phyloP scores from a whole-genome alignment of 164 flowering plant genomes.

The Vitis labrusca region DNA sequence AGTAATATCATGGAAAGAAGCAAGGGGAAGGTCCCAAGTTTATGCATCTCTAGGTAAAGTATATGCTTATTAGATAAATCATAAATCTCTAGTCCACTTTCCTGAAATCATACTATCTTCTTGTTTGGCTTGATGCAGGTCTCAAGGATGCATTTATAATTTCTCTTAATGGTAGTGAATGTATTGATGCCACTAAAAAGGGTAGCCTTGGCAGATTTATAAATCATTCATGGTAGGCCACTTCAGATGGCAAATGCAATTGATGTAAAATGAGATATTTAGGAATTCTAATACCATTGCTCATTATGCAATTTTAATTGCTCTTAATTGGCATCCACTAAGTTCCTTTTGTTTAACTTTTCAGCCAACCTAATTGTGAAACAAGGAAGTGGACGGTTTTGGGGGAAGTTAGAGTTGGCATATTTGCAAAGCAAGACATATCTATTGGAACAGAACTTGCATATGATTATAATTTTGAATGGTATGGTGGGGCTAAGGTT shows the following conservation, averaged over 20 bases:
- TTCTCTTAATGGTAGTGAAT: conserved; percentile 67
- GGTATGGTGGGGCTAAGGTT: conserved; percentile 98
- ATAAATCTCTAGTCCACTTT: not conserved
- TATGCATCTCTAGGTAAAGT: conserved; percentile 74
- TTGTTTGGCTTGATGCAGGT: conserved; percentile 54
- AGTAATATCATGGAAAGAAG: conserved; percentile 89
- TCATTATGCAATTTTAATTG: not conserved
- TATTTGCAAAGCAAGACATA: conserved; percentile 87
- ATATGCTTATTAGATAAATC: conserved; percentile 1
- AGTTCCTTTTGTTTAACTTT: conserved; percentile 21
- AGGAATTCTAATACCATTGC: not conserved
- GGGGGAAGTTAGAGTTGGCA: conserved; percentile 95
- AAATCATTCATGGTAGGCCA: conserved; percentile 92
- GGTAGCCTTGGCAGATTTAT: conserved; percentile 97
- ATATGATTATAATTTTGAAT: conserved; percentile 93
- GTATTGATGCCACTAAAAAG: conserved; percentile 90
- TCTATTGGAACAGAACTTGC: conserved; percentile 69
- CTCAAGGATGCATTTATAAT: conserved; percentile 88
- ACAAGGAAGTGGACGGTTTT: conserved; percentile 94
- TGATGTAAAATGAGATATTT: conserved; percentile 1
- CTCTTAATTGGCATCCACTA: conserved; percentile 13
- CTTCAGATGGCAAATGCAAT: not conserved
- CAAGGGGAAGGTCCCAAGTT: conserved; percentile 67
- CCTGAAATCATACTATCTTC: conserved; percentile 1
- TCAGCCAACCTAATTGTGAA: conserved; percentile 95